Percentiles rank a stretch among this genome's conserved stretches.
Evolutionary conservation across 345 rosid genomes (phyloP).

Genomic region (Adansonia digitata): DNA sequence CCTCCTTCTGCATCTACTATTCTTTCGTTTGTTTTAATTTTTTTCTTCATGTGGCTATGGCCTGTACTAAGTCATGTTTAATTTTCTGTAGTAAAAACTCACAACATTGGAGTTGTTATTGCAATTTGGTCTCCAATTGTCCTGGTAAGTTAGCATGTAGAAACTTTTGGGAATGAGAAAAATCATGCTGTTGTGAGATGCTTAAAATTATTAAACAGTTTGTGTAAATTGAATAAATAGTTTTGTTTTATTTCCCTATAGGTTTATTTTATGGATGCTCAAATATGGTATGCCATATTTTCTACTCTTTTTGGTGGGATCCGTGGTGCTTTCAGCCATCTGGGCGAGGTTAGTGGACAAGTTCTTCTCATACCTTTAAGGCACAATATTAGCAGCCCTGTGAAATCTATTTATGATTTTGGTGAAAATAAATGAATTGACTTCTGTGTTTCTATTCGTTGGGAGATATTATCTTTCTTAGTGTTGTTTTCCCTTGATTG

Average conservation of each 20-base stretch:
- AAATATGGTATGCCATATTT: slow-evolving; percentile 98
- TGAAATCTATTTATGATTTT: neutral
- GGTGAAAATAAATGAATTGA: neutral
- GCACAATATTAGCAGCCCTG: neutral
- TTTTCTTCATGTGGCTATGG: slow-evolving; percentile 8
- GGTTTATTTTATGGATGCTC: slow-evolving; percentile 95
- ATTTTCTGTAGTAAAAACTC: slow-evolving; percentile 54
- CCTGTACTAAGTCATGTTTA: slow-evolving; percentile 20
- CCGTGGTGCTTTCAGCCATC: slow-evolving; percentile 90
- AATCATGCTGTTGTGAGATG: slow-evolving; percentile 8
- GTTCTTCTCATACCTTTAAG: slow-evolving; percentile 10
- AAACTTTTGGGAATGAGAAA: slow-evolving; percentile 11
- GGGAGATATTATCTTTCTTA: slow-evolving; percentile 9
- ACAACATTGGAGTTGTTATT: slow-evolving; percentile 79
- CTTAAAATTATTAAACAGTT: neutral
- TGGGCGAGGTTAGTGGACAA: slow-evolving; percentile 77
- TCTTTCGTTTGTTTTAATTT: neutral
- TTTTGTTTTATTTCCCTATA: slow-evolving; percentile 23
- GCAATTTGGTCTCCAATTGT: slow-evolving; percentile 92
- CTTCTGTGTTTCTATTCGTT: neutral
- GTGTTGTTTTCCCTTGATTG: slow-evolving; percentile 18
- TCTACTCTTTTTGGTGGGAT: slow-evolving; percentile 95
- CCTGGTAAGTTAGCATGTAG: slow-evolving; percentile 54
- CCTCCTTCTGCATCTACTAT: slow-evolving; percentile 3
- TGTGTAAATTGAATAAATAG: neutral